Base-by-base conservation (phyloP, 495 filamentous ascomycete species). In the Echria macrotheca region DNA sequence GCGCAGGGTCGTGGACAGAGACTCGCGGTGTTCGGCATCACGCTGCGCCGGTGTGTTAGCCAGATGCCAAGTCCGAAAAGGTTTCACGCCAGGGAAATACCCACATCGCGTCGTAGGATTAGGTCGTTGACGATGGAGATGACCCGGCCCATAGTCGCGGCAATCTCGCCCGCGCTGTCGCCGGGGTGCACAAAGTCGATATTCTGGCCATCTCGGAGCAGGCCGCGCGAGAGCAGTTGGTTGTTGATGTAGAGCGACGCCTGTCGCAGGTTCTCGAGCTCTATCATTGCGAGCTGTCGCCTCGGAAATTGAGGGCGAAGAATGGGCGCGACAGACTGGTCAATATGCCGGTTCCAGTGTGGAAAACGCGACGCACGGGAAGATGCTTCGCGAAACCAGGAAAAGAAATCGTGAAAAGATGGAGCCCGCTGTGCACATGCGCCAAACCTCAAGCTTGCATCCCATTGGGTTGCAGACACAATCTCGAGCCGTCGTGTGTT, bases 171-270 rank as follows among this genome's bases (percentile, higher is more conserved):
- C 24, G 85, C 81, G 41, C 72, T 76, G 51, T 79, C 77, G 40
- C 83, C 80, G 11, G 89, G 88, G 24, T 79, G 69, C 51, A 86
- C 82, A 63, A 97, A 98, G 61, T 95, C 82, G 65, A 98, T 93
- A 24, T 78, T 78, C 49, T 80, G 76, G 55, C 89, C 86, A 82
- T 87, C 85, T 59, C 86, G 85, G 9, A 97, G 70, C 17, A 98
- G 75, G 15, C 93, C 93, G 32, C 93, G 82, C 3, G 91, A 89
- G 26, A 96, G 79, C 24, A 98, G 75, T 49, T 95, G 83, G 64
- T 96, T 96, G 72, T 98, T 98, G 70, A 98, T 86, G 69, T 97
- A 97, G 38, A 82, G 80, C 47, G 91, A 95, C 21, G 93, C 93
- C 48, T 89, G 88, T 56, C 85, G 80, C 37, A 96, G 72, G 68